Percentiles rank a stretch among this genome's conserved stretches.
Evolutionary conservation across 2,329 filamentous ascomycete species (phyloP).

Genomic region (Neofusicoccum laricinum): DNA sequence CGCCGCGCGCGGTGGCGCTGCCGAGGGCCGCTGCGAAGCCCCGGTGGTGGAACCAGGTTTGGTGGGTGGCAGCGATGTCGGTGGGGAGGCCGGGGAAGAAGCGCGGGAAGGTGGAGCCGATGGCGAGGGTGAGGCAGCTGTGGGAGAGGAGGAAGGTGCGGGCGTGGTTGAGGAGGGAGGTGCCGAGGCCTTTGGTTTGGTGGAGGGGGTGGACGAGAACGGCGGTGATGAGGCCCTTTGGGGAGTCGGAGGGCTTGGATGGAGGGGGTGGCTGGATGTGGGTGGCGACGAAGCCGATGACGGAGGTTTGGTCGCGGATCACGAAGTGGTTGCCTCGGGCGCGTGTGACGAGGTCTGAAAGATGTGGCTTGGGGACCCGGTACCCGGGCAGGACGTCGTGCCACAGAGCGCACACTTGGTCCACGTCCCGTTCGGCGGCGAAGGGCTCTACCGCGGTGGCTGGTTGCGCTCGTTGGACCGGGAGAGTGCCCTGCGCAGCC

Average conservation of each 20-base stretch:
- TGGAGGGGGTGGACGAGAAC: not conserved
- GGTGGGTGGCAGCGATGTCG: not conserved
- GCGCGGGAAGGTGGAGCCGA: slow-evolving; percentile 7
- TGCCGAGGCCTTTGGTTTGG: not conserved
- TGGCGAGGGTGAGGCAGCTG: not conserved
- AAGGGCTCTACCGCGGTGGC: not conserved
- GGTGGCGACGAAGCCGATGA: not conserved
- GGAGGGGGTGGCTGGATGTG: not conserved
- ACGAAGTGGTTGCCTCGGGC: not conserved
- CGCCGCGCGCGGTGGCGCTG: not conserved
- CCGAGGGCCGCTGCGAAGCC: not conserved
- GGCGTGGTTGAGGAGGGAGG: not conserved
- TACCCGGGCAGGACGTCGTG: not conserved
- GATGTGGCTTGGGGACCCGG: not conserved
- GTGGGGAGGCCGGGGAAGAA: slow-evolving; percentile 3
- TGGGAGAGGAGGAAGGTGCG: not conserved
- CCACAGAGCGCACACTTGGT: not conserved
- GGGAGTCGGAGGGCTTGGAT: not conserved
- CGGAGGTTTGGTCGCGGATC: not conserved
- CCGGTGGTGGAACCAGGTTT: not conserved
- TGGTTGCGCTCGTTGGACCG: not conserved
- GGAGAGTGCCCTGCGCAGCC: not conserved
- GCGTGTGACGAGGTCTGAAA: not conserved
- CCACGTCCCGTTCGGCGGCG: not conserved
- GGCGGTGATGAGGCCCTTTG: not conserved